These are phyloP conservation scores for Berberis vulgaris DNA, from an alignment of 164 flowering plant species.

Conservation along the genomic window DNA sequence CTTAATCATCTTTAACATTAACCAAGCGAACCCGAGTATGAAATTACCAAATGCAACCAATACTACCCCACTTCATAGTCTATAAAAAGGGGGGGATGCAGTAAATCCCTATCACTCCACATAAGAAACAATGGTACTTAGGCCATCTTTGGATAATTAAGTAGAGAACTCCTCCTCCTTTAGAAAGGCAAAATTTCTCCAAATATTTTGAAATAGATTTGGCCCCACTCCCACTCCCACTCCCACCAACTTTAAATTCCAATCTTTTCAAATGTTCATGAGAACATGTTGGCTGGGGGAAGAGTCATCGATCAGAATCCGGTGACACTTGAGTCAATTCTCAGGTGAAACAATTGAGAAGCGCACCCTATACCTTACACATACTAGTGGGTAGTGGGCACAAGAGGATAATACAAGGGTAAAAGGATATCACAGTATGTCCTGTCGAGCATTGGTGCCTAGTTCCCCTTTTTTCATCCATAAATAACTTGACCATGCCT, in stretches of 20 bases:
- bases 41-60: background rate
- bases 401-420: conserved; percentile 24
- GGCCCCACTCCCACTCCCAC: conserved; percentile 15
- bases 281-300: conserved; percentile 11
- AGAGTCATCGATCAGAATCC: conserved; percentile 8
- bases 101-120: background rate
- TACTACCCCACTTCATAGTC: background rate
- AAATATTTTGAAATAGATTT: conserved; percentile 1
- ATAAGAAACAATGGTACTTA: background rate
- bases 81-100: background rate
- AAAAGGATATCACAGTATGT: conserved; percentile 60
- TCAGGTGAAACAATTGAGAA: conserved; percentile 16
- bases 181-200: background rate
- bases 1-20: background rate
- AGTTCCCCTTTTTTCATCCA: conserved; percentile 29
- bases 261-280: conserved; percentile 15
- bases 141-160: background rate
- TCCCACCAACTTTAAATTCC: conserved; percentile 12
- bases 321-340: conserved; percentile 12
- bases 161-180: background rate
- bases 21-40: background rate
- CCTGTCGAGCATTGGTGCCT: conserved; percentile 40
- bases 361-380: conserved; percentile 15
- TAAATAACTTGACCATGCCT: conserved; percentile 32
- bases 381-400: conserved; percentile 18